Percentiles rank a stretch among this genome's conserved stretches.
Evolutionary conservation across 75 land plant species (phyloP).

Genomic region (Azolla pinnata): DNA sequence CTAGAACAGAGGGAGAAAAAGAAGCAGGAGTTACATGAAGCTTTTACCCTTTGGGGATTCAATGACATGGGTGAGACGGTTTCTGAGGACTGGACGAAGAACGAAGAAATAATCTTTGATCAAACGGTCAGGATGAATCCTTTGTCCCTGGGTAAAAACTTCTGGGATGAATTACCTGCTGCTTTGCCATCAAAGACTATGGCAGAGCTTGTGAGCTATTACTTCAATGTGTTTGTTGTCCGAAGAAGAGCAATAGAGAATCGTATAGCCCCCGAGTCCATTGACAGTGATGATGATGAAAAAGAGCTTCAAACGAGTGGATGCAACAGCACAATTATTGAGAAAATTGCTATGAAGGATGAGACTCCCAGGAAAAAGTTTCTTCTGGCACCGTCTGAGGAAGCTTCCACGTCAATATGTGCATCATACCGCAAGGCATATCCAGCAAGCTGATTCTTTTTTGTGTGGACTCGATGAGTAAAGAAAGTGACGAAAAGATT

Average conservation of each 20-base stretch:
- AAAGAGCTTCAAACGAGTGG: constrained; percentile 26
- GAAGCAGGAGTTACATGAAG: constrained; percentile 53
- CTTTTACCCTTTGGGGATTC: constrained; percentile 54
- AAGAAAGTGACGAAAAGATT: too few relatives aligned
- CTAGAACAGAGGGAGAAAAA: constrained; percentile 40
- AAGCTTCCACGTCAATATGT: too few relatives aligned
- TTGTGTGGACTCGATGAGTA: too few relatives aligned
- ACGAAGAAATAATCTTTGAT: constrained; percentile 56
- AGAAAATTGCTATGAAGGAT: too few relatives aligned
- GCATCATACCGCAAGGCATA: too few relatives aligned
- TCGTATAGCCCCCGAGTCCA: constrained; percentile 34
- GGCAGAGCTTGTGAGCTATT: constrained; percentile 57
- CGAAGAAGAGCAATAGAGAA: constrained; percentile 72
- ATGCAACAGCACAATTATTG: not conserved
- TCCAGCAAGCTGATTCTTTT: too few relatives aligned
- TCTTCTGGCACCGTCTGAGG: too few relatives aligned
- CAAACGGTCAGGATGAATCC: constrained; percentile 30
- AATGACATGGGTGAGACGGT: constrained; percentile 83
- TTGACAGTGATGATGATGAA: constrained; percentile 95
- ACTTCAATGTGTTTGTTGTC: constrained; percentile 79
- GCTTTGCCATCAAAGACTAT: constrained; percentile 38
- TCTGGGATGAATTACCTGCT: constrained; percentile 43
- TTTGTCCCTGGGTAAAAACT: constrained; percentile 20
- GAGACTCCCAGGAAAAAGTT: too few relatives aligned
- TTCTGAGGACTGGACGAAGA: constrained; percentile 51